Evolutionary conservation across 129 eudicot genomes (phyloP), one percentile per base, ranked within the genome.

Genomic region (Arctium lappa): DNA sequence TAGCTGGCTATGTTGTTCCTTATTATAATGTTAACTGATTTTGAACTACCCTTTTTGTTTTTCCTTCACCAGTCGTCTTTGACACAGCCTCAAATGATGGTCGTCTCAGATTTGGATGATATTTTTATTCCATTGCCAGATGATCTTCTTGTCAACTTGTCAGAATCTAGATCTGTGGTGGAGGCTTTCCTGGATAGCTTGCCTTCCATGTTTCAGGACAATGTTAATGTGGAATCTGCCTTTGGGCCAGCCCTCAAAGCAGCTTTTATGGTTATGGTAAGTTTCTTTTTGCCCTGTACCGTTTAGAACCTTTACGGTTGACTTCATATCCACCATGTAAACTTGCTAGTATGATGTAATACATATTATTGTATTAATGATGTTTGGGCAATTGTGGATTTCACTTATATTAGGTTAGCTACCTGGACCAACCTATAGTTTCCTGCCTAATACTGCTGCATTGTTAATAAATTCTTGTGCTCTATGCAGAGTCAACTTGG

Each of bases 241-340:
- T 95, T 95, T 89, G 99, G 99, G 77, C 98, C 99, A 1, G 98
- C 99, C 80, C 95, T 95, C 56, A 93, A 93, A 90, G 94, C 99
- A 44, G 97, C 97, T 53, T 91, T 86, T 79, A 88, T 95, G 99
- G 94, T 95, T 82, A 90, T 95, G 99, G 99, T 90, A 72, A 80
- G 92, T 79, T 63, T 37, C 31, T 79, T 27, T 22, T 8, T 18
- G 44, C 73, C 38, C 73, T 39, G 56, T 81, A 5, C 44, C 29
- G 70, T 30, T 65, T 36, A 60, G 33, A 66, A 53, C 53, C 74
- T 74, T 74, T 60, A 34, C 31, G 53, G 71, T 63, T 42, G 79
- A 39, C 40, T 77, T 53, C 18, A 70, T 46, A 46, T 70, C 69
- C 53, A 12, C 60, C 32, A 56, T 29, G 29, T 60, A 73, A 15